phyloP scores from a whole-genome alignment of 2,329 filamentous ascomycete species.

The Diplodia sapinea region DNA sequence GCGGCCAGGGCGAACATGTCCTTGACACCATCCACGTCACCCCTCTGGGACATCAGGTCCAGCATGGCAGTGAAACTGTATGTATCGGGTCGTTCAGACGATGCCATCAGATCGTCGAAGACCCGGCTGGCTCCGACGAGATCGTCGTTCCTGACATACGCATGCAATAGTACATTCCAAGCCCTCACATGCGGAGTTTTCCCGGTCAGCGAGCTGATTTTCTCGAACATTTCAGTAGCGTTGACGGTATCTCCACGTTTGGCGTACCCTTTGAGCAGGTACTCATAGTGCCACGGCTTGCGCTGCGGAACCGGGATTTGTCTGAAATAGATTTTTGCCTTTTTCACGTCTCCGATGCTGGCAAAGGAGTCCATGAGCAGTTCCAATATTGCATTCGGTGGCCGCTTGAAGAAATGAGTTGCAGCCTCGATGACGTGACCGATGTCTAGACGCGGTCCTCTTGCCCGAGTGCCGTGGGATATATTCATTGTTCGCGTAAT shows the following conservation, averaged over 20 bases:
- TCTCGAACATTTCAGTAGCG: constrained; percentile 66
- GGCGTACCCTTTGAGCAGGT: constrained; percentile 73
- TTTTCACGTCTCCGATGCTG: constrained; percentile 1
- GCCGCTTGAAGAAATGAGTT: neutral
- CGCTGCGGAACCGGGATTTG: neutral
- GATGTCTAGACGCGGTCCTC: neutral
- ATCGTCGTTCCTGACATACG: constrained; percentile 70
- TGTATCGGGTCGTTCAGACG: constrained; percentile 60
- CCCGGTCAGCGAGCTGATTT: constrained; percentile 63
- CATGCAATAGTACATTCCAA: constrained; percentile 80
- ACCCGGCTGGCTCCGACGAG: constrained; percentile 67
- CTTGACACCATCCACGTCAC: constrained; percentile 73
- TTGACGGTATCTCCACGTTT: constrained; percentile 67
- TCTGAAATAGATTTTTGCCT: neutral
- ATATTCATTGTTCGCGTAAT: neutral
- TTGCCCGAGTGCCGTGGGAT: neutral
- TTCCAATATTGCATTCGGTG: neutral
- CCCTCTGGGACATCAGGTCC: constrained; percentile 70
- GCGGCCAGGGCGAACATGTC: constrained; percentile 67
- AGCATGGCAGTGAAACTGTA: constrained; percentile 76
- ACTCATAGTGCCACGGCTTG: neutral
- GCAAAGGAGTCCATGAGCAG: constrained; percentile 2
- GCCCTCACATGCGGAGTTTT: constrained; percentile 63
- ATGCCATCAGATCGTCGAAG: constrained; percentile 66
- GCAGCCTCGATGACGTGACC: neutral